Base-by-base conservation (phyloP, 805 yeast species). In the Cyberlindnera mycetangii region DNA sequence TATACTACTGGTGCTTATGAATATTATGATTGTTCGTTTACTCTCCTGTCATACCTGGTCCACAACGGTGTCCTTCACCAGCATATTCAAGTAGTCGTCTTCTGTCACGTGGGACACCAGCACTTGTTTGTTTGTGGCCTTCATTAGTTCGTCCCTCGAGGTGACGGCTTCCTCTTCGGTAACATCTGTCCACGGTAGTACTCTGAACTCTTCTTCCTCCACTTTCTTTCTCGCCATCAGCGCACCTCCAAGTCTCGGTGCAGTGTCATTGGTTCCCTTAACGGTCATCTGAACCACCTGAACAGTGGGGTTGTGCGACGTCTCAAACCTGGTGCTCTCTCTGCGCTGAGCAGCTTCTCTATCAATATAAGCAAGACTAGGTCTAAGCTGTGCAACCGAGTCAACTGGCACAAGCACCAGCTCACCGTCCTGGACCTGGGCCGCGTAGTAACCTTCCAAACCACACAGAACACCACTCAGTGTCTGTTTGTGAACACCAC, bases 231-330 rank as follows among this genome's bases (percentile, higher is more conserved):
- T 76, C n/a, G 85, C 80, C 44, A 74, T 63, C 21, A 85, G 66
- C 0, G 90, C 88, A n/a, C 85, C 85, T 14, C 87, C 81, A 47
- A 81, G 69, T 57, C 85, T 72, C 40, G 81, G 81, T 3, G 77
- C 73, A 33, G 75, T 77, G 51, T 76, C 83, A 24, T 74, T 69
- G 1, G 78, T 64, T 19, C 81, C 71, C 56, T 82, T 84, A 5
- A 85, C 92, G 14, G 85, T 74, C 88, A 85, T 81, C 40, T 87
- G 89, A 22, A 85, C 84, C 18, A 85, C 83, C 45, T 81, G 81
- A 2, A 80, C 74, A 45, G 72, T 66, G 16, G 59, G 61, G 42
- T 63, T 70, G n/a, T 44, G 41, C 12, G 45, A 36, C 8, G 38
- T 17, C 7, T 65, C 53, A 32, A 72, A 74, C 37, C 70, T 70